These are phyloP conservation scores for Colletotrichum euphorbiae DNA, from an alignment of 2,329 filamentous ascomycete genomes.

Conservation along the genomic window DNA sequence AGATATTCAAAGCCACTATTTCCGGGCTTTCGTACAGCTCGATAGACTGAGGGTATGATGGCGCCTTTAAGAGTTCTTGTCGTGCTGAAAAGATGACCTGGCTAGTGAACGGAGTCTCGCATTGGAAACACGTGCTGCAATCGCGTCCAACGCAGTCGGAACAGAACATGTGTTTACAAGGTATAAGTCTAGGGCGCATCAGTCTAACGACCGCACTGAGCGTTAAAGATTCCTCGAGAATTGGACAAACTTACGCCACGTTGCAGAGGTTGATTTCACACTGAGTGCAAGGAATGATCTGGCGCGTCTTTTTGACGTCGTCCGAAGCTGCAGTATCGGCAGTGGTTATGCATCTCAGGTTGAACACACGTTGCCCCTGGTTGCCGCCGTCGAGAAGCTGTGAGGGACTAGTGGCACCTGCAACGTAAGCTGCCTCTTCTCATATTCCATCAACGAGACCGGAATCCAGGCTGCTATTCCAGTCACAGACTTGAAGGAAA, in stretches of 20 bases:
- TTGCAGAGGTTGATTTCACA: constrained; percentile 7
- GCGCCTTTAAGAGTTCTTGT: background rate
- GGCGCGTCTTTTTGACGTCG: background rate
- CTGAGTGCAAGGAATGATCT: background rate
- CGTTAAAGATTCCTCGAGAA: background rate
- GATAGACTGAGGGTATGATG: too few relatives aligned
- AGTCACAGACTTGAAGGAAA: too few relatives aligned
- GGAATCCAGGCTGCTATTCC: too few relatives aligned
- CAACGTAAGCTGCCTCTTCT: too few relatives aligned
- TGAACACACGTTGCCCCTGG: too few relatives aligned
- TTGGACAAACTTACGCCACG: background rate
- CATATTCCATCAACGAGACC: too few relatives aligned
- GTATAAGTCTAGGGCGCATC: background rate
- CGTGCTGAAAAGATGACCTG: background rate
- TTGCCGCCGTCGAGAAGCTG: too few relatives aligned
- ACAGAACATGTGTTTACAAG: constrained; percentile 12
- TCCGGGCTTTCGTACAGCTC: too few relatives aligned
- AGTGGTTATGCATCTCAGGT: background rate
- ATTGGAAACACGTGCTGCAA: background rate
- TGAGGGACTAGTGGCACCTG: too few relatives aligned
- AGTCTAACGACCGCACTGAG: background rate
- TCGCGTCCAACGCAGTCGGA: background rate
- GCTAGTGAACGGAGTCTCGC: background rate
- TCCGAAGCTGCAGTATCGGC: background rate
- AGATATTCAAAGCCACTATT: too few relatives aligned